Percentiles rank a stretch among this genome's conserved stretches.
These are phyloP conservation scores for Cornus kousa DNA, from an alignment of 148 eudicot genomes.

Conservation along the genomic window DNA sequence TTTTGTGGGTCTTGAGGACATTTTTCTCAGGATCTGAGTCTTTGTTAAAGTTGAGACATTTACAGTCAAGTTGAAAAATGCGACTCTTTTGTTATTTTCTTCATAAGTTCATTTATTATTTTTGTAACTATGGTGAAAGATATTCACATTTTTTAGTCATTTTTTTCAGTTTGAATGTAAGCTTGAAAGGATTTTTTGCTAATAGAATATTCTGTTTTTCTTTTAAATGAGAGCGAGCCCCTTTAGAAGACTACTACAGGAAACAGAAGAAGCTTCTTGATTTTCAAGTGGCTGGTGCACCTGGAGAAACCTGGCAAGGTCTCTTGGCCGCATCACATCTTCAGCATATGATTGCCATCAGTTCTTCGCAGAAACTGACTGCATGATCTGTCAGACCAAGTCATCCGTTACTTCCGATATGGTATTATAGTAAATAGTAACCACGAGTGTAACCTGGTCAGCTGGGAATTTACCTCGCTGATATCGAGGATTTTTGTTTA, in stretches of 20 bases:
- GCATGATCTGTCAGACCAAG: constrained; percentile 31
- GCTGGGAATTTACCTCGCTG: constrained; percentile 6
- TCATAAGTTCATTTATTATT: background rate
- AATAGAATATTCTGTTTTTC: background rate
- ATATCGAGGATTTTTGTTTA: constrained; percentile 1
- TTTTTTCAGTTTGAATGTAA: background rate
- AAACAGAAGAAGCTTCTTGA: constrained; percentile 74
- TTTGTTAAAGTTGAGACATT: background rate
- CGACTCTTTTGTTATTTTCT: background rate
- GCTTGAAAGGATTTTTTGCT: background rate
- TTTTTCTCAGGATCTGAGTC: background rate
- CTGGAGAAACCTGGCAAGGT: constrained; percentile 79
- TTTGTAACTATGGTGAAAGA: too few species aligned
- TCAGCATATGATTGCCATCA: constrained; percentile 58
- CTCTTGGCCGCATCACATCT: constrained; percentile 84
- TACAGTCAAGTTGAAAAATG: background rate
- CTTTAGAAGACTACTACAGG: constrained; percentile 76
- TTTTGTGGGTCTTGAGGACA: background rate
- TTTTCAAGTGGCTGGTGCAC: constrained; percentile 70
- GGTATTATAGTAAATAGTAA: constrained; percentile 17
- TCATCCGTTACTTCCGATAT: constrained; percentile 6
- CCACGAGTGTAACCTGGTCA: constrained; percentile 17
- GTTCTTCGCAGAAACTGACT: constrained; percentile 55
- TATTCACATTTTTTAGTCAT: too few species aligned
- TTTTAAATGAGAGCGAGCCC: constrained; percentile 59